Evolutionary conservation across 1,139 yeast species (phyloP), one percentile per base, ranked within the genome.

Genomic region (Pichia sp.): DNA sequence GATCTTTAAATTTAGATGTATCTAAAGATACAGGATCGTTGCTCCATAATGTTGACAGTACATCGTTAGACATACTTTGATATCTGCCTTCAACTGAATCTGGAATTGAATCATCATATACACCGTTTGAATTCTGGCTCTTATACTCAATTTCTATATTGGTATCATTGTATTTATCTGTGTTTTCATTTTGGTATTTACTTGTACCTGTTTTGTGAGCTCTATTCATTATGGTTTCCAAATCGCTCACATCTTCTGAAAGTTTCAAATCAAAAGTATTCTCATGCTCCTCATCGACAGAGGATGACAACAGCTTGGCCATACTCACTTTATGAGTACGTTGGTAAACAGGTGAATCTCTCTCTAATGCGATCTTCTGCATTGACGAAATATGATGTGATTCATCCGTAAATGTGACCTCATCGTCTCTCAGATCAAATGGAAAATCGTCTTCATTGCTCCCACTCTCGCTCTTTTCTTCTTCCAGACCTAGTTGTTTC

Each of bases 91-190:
- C 49, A 4, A 45, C 44, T 8, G 38, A 27, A 39, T 48, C 50
- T 1, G 50, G 50, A 4, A 45, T 34, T 5, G 41, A 35, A 32
- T 46, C 47, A 31, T 48, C 47, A 11, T 45, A 48, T n/a, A 11
- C 23, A 4, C 45, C 50, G 34, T 48, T 44, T 2, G 31, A 39
- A 11, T 64, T 63, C 27, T 61, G 49, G 31, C 65, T 66, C 2
- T 64, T 65, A 3, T 60, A 55, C 38, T 57, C 65, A 27, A 57
- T 48, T 45, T 72, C 78, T 34, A 73, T 60, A 35, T 73, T 60
- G 44, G 72, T 73, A 38, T 60, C 60, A 35, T 39, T 33, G 23
- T 40, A n/a, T 6, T 27, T n/a, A 29, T 36, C 37, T n/a, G 11
- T 23, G 11, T 34, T 23, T n/a, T 34, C 5, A 8, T 9, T 29